phyloP scores from a whole-genome alignment of 179 eudicot species.

The Beta lomatogona region DNA sequence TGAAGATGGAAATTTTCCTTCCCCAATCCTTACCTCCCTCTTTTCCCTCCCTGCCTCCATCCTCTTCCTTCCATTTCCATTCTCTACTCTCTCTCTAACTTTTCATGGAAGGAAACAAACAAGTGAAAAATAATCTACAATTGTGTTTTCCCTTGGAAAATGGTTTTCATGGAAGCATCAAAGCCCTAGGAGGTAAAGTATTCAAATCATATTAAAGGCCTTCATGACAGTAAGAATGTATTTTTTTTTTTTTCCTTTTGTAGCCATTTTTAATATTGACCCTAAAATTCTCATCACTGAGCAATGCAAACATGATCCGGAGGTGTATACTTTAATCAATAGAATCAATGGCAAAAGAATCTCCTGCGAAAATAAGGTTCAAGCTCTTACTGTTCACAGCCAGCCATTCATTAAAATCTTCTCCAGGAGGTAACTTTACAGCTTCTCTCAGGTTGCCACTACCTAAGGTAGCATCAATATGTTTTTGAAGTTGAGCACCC shows the following conservation, averaged over 20 bases:
- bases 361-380: neutral
- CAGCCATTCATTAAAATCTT: constrained; percentile 67
- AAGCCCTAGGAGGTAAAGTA: neutral
- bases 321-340: neutral
- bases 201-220: neutral
- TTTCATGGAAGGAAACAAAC: no score
- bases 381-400: constrained; percentile 62
- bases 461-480: constrained; percentile 69
- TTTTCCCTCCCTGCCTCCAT: no score
- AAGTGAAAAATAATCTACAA: no score
- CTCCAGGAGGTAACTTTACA: constrained; percentile 70
- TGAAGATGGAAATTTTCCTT: no score
- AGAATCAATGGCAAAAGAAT: neutral
- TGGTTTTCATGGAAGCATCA: no score
- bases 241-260: neutral
- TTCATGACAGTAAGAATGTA: neutral
- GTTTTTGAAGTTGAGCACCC: constrained; percentile 71
- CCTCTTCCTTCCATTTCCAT: no score
- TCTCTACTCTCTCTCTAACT: no score
- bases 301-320: neutral
- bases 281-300: neutral
- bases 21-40: no score
- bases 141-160: no score
- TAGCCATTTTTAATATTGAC: neutral
- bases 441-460: constrained; percentile 72